These are phyloP conservation scores for Volutella citrinella DNA, from an alignment of 2,329 filamentous ascomycete species.

Conservation along the genomic window DNA sequence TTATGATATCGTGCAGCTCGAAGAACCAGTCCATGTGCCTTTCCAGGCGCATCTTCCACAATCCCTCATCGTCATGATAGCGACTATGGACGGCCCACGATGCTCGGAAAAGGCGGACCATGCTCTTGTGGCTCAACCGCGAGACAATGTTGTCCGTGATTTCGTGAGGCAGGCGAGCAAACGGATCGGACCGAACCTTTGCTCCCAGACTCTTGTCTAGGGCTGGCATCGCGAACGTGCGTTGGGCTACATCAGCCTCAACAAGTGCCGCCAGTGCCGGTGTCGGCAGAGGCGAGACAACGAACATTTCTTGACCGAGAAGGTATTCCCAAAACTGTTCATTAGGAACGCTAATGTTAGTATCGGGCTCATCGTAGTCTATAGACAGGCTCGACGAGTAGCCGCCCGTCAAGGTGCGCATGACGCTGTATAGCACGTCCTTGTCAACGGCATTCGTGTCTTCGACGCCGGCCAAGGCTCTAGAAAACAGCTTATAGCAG, in stretches of 20 bases:
- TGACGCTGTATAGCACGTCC: slow-evolving; percentile 3
- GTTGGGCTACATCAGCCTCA: too few relatives aligned
- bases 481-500: not conserved
- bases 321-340: slow-evolving; percentile 2
- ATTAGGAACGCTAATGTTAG: too few relatives aligned
- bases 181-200: not conserved
- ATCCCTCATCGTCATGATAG: not conserved
- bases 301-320: slow-evolving; percentile 1
- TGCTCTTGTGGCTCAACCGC: not conserved
- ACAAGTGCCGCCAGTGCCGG: not conserved
- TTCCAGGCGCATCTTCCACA: slow-evolving; percentile 1
- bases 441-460: slow-evolving; percentile 1
- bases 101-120: not conserved
- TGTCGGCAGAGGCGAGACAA: not conserved
- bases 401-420: not conserved
- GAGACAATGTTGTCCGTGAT: not conserved
- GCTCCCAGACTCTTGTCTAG: too few relatives aligned
- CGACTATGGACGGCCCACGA: slow-evolving; percentile 2
- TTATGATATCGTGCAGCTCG: not conserved
- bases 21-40: slow-evolving; percentile 4
- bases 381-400: not conserved
- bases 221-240: too few relatives aligned
- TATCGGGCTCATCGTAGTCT: not conserved
- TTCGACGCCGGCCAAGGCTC: not conserved
- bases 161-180: not conserved